Evolutionary conservation across 768 basidiomycete species (phyloP).

Genomic region (Panaeolus cyanescens): DNA sequence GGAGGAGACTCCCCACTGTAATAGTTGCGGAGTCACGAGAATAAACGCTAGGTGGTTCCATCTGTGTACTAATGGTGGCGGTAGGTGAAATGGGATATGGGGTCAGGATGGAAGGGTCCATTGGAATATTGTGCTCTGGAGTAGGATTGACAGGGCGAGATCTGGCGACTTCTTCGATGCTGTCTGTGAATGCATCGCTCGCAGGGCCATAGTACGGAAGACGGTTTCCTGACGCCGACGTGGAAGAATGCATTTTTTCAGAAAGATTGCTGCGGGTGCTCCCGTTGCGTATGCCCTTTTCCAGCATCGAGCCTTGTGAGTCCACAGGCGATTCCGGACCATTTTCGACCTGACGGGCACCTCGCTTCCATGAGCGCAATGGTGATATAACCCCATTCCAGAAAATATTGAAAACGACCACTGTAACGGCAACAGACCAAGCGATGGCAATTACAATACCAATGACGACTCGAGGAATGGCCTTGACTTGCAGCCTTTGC

Average conservation of each 20-base stretch:
- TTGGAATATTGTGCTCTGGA: slow-evolving; percentile 43
- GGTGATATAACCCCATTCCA: slow-evolving; percentile 46
- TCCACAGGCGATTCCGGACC: slow-evolving; percentile 9
- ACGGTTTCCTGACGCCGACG: slow-evolving; percentile 10
- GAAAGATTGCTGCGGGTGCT: slow-evolving; percentile 11
- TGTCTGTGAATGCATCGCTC: neutral
- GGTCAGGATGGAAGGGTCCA: slow-evolving; percentile 42
- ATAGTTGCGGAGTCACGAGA: slow-evolving; percentile 38
- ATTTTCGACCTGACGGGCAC: neutral
- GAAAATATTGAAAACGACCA: slow-evolving; percentile 68
- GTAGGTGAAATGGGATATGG: slow-evolving; percentile 50
- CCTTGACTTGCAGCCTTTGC: slow-evolving; percentile 56
- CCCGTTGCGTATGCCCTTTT: slow-evolving; percentile 32
- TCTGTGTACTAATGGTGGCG: slow-evolving; percentile 27
- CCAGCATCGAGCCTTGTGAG: slow-evolving; percentile 36
- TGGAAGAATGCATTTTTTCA: slow-evolving; percentile 2
- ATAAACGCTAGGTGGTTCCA: slow-evolving; percentile 31
- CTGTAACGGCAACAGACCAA: slow-evolving; percentile 67
- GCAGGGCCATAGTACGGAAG: slow-evolving; percentile 4
- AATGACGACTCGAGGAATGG: slow-evolving; percentile 83
- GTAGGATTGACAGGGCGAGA: slow-evolving; percentile 54
- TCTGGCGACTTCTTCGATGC: slow-evolving; percentile 18
- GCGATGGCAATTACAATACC: slow-evolving; percentile 75
- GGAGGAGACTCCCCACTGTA: slow-evolving; percentile 39
- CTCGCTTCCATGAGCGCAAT: slow-evolving; percentile 24